These are phyloP conservation scores for Colletotrichum agaves DNA, from an alignment of 2,329 filamentous ascomycete species.

Conservation along the genomic window DNA sequence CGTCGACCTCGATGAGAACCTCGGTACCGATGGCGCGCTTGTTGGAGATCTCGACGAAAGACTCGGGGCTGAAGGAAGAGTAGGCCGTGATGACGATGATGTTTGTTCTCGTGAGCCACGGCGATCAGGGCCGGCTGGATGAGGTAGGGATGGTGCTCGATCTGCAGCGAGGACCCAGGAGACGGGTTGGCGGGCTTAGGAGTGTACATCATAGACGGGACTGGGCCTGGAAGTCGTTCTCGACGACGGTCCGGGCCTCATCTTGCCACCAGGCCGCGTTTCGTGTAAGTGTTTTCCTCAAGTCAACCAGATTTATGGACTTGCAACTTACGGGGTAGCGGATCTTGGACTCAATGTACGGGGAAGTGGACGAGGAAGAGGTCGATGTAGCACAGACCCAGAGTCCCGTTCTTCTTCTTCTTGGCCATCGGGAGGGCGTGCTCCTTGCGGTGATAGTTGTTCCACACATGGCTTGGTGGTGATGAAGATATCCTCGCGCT, in stretches of 20 bases:
- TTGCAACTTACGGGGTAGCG: slow-evolving; percentile 47
- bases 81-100: slow-evolving; percentile 72
- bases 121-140: slow-evolving; percentile 66
- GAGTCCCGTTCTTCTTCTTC: slow-evolving; percentile 70
- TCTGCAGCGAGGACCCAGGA: slow-evolving; percentile 70
- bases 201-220: slow-evolving; percentile 69
- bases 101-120: slow-evolving; percentile 66
- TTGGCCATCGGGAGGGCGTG: slow-evolving; percentile 71
- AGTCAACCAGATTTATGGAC: too few relatives aligned
- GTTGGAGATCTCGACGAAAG: slow-evolving; percentile 48
- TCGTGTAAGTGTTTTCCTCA: not conserved
- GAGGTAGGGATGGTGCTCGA: slow-evolving; percentile 77
- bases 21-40: slow-evolving; percentile 42
- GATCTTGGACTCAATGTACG: slow-evolving; percentile 54
- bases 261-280: slow-evolving; percentile 50
- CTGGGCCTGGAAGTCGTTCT: slow-evolving; percentile 60
- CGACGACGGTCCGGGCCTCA: slow-evolving; percentile 54
- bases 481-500: slow-evolving; percentile 83
- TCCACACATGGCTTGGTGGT: slow-evolving; percentile 91
- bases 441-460: slow-evolving; percentile 76
- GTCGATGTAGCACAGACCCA: slow-evolving; percentile 75
- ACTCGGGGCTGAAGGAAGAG: slow-evolving; percentile 71
- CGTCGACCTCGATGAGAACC: slow-evolving; percentile 46
- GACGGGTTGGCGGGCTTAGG: slow-evolving; percentile 65
- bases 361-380: slow-evolving; percentile 76